Percentiles rank a stretch among this genome's conserved stretches.
Evolutionary conservation across 2,329 filamentous ascomycete genomes (phyloP).

Genomic region (Grosmannia huntii): DNA sequence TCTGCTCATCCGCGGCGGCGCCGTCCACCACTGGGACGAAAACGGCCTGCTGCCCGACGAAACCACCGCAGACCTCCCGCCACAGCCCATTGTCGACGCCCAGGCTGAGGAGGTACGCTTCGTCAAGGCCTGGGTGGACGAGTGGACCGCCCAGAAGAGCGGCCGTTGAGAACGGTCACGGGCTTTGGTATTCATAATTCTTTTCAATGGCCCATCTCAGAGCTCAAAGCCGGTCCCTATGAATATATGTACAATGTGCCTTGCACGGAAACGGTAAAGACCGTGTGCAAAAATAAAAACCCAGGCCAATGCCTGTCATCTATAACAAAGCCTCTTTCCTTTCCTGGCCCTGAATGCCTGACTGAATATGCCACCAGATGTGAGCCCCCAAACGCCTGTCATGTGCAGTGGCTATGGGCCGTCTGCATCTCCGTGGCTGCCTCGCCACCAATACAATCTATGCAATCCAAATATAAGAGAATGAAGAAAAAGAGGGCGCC

Average conservation of each 20-base stretch:
- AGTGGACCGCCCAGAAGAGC: slow-evolving; percentile 2
- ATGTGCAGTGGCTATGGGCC: background rate
- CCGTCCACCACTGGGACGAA: slow-evolving; percentile 71
- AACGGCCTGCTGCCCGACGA: slow-evolving; percentile 54
- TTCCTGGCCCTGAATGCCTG: background rate
- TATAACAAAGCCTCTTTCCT: background rate
- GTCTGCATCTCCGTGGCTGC: background rate
- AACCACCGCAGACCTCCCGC: slow-evolving; percentile 24
- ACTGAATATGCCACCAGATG: background rate
- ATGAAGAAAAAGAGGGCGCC: background rate
- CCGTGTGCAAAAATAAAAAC: background rate
- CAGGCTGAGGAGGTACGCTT: slow-evolving; percentile 12
- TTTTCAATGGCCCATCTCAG: background rate
- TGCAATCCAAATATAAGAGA: background rate
- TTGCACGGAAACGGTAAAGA: too few species aligned
- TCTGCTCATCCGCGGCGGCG: slow-evolving; percentile 55
- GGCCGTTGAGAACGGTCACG: background rate
- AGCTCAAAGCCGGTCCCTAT: background rate
- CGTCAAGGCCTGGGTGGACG: slow-evolving; percentile 11
- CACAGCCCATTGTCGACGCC: slow-evolving; percentile 5
- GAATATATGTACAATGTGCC: background rate
- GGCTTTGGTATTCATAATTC: background rate
- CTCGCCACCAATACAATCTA: background rate
- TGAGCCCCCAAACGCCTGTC: background rate
- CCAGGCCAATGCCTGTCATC: background rate